Base-by-base conservation (phyloP, 192 early-diverging fungal genomes). In the Backusella morwellensis region DNA sequence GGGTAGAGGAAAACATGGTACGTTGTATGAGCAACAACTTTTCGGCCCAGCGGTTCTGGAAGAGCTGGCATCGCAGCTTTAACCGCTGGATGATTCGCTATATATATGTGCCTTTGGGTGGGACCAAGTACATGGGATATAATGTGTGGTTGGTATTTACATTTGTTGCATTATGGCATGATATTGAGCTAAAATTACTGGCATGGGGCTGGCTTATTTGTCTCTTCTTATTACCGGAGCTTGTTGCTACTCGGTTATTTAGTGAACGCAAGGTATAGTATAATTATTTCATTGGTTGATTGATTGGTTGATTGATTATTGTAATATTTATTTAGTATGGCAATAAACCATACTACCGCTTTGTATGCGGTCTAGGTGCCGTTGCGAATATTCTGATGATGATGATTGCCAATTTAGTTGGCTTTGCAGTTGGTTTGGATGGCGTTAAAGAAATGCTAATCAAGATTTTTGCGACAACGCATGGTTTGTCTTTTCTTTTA, bases 121-220 rank as follows among this genome's bases (percentile, higher is more conserved):
- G 97, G 35, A 78, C 88, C 2, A 81, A 83, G 8, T 89, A 92
- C 56, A 86, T 90, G 63, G 63, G 86, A 7, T 88, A 93, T 82
- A 97, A 97, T 79, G 91, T 93, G 35, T 95, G 92, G 82, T 86
- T 94, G 1, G 88, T 95, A 2, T 99, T 99, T 80, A 96, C 96
- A 1, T 99, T 98, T 89, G 98, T 99, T 9, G 98, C 97, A 7
- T 72, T 98, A 15, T 99, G 98, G 98, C 98, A 99, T 83, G 98
- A 99, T 75, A 93, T 98, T 52, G 87, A 91, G 29, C 76, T 96
- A 78, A 86, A 88, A 21, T 77, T 99, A 29, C 76, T 98, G 75
- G 93, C 94, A 35, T 99, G 95, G 96, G 95, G 93, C 15, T 97
- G 95, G 95, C 81, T 98, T 3, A 94, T 97, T 66, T 90, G 89